Conservation (phyloP, 2,329 filamentous ascomycete species). For the Aspergillus pseudotamarii region DNA sequence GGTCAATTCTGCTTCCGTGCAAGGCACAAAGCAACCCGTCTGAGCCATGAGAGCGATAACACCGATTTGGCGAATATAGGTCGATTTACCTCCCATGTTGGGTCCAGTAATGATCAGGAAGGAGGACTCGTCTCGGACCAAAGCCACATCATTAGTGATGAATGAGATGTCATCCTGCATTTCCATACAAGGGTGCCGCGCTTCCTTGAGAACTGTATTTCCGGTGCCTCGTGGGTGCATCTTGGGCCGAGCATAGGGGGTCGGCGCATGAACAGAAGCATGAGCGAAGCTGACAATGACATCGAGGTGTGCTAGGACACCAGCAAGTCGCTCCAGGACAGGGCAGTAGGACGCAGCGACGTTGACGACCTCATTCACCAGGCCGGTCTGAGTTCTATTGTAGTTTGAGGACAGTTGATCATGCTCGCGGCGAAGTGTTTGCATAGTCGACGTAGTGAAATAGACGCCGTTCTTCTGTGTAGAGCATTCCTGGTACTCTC, state of each 20-base stretch:
- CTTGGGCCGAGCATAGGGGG: slow-evolving; percentile 85
- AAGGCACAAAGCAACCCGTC: slow-evolving; percentile 94
- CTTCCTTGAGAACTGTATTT: slow-evolving; percentile 86
- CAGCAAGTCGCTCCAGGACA: slow-evolving; percentile 85
- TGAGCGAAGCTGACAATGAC: slow-evolving; percentile 95
- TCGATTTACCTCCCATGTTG: slow-evolving; percentile 99
- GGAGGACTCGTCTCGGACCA: slow-evolving; percentile 76
- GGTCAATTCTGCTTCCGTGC: slow-evolving; percentile 83
- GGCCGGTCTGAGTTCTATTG: slow-evolving; percentile 86
- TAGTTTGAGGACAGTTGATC: slow-evolving; percentile 94
- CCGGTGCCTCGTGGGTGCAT: slow-evolving; percentile 88
- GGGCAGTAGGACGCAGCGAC: slow-evolving; percentile 95
- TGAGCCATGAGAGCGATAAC: slow-evolving; percentile 98
- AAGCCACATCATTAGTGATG: slow-evolving; percentile 93
- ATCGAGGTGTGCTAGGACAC: slow-evolving; percentile 87
- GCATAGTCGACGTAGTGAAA: slow-evolving; percentile 85
- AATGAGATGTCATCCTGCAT: slow-evolving; percentile 98
- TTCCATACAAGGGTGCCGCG: slow-evolving; percentile 95
- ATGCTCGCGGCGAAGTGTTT: slow-evolving; percentile 81
- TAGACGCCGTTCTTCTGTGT: slow-evolving; percentile 99
- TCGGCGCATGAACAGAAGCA: slow-evolving; percentile 88
- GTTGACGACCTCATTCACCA: slow-evolving; percentile 88
- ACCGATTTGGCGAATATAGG: slow-evolving; percentile 95
- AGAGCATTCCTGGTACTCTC: slow-evolving; percentile 87
- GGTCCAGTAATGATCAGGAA: slow-evolving; percentile 97